Base-by-base conservation (phyloP, 2,329 filamentous ascomycete species). In the Arachnomyces sp. region DNA sequence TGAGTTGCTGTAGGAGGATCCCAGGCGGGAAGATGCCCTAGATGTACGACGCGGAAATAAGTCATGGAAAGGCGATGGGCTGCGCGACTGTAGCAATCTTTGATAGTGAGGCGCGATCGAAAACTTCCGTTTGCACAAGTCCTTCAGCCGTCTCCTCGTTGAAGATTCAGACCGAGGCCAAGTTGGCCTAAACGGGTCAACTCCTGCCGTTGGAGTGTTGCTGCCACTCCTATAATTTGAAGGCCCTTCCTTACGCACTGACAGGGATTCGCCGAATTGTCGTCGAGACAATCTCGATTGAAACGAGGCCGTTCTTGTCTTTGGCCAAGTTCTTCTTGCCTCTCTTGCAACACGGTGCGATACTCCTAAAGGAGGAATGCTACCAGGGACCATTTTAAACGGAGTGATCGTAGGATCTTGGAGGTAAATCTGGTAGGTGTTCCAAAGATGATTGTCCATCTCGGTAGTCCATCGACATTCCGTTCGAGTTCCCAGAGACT, bases 381-480 rank as follows among this genome's bases (percentile, higher is more conserved):
- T 77, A 36, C 78, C 78, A 2, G 78, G 78, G 1, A 80, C 68
- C 62, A 77, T 78, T 53, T 82, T 82, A 67, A 82, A 82, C 0
- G 78, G 78, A 1, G 78, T 82, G 35, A 81, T 71, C 3, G 74
- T 77, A 14, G 78, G 78, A 55, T 82, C 77, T 45, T 78, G 75
- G n/a, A 82, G 63, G 54, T 80, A 81, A 39, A 71, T 67, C 62
- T 80, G 75, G 59, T 80, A 82, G 7, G 75, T 78, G 54, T 77
- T 74, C 78, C 78, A 81, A 25, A 82, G 60, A 52, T 82, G 78
- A 41, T 75, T 71, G 53, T 82, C 78, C 77, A 80, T 81, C 38
- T 78, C 76, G 32, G 72, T 62, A 4, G 73, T 79, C 72, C 78
- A 82, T 31, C 56, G 53, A 52, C 54, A 48, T 48, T 46, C 57